Base-by-base conservation (phyloP, 192 early-diverging fungal genomes). In the Linnemannia exigua region DNA sequence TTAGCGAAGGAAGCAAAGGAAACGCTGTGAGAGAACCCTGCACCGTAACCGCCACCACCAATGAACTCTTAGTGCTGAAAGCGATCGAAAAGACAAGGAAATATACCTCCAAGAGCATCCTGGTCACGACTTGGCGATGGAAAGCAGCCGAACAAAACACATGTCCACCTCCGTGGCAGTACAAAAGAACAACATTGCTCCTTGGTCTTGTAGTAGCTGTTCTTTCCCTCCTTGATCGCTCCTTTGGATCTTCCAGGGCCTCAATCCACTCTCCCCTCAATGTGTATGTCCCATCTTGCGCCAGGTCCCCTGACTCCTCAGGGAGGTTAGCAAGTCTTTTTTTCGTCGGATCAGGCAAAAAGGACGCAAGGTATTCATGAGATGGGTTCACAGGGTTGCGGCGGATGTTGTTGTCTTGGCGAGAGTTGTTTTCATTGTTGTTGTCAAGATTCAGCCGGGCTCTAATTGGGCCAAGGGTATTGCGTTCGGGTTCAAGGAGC, bases 141-240 rank as follows among this genome's bases (percentile, higher is more conserved):
- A 87, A 79, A 7, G 75, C 79, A 17, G 88, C 67, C 1, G 82
- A 84, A 51, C 93, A 91, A 11, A 89, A 61, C 5, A 91, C 89
- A 76, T 94, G 95, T 33, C 91, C 95, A 25, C 95, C 95, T 35
- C 97, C 97, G 73, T 97, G 97, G 47, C 92, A 68, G 67, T 95
- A 95, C 61, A 97, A 74, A 19, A 96, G 74, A 1, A 94, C 90
- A 12, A 89, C 84, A 73, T 95, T 92, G 69, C 80, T 79, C 58
- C 31, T 63, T 63, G 58, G 28, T 16, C 12, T 31, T 31, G 58
- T 25, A 4, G 22, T n/a, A 12, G 7, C 54, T 25, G 7, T 20
- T 37, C n/a, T 61, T 67, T 12, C n/a, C 44, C 35, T 68, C 54
- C 19, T 50, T 78, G 22, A 79, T 66, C 37, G 47, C 75, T 66